phyloP scores from a whole-genome alignment of 2,329 filamentous ascomycete genomes.

The Pestalotiopsis sp. region DNA sequence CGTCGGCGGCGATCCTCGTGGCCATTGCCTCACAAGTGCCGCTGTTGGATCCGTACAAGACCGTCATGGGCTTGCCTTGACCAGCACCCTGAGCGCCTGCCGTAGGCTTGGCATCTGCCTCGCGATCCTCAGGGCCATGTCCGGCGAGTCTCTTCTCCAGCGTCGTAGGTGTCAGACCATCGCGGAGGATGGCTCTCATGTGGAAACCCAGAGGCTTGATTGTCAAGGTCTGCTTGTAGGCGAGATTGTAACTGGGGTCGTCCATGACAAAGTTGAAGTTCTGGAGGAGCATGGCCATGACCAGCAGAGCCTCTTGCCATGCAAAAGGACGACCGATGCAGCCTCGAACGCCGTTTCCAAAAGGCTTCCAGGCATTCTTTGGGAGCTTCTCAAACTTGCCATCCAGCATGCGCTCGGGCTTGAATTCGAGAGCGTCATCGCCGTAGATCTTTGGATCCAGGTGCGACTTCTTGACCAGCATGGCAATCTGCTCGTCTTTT shows the following conservation, averaged over 20 bases:
- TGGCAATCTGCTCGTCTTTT: slow-evolving; percentile 48
- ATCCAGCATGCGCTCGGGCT: slow-evolving; percentile 71
- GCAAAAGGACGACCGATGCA: slow-evolving; percentile 76
- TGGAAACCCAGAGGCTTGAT: slow-evolving; percentile 64
- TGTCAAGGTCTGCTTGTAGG: slow-evolving; percentile 57
- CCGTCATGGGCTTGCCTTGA: slow-evolving; percentile 41
- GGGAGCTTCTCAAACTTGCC: slow-evolving; percentile 67
- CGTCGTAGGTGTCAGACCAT: slow-evolving; percentile 35
- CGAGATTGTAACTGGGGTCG: slow-evolving; percentile 52
- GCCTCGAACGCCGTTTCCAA: slow-evolving; percentile 68
- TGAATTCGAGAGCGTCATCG: slow-evolving; percentile 64
- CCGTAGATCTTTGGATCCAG: slow-evolving; percentile 65
- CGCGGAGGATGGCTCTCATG: slow-evolving; percentile 58
- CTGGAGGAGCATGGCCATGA: slow-evolving; percentile 57
- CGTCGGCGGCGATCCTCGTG: slow-evolving; percentile 47
- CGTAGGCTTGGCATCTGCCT: neutral
- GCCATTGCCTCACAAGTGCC: slow-evolving; percentile 59
- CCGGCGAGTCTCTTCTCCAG: slow-evolving; percentile 22
- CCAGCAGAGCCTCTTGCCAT: slow-evolving; percentile 69
- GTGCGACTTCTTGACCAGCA: slow-evolving; percentile 56
- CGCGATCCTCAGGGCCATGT: slow-evolving; percentile 19
- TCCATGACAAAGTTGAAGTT: slow-evolving; percentile 61
- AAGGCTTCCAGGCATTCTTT: slow-evolving; percentile 68
- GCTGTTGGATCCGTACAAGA: slow-evolving; percentile 58
- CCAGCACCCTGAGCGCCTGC: slow-evolving; percentile 15